phyloP scores from a whole-genome alignment of 202 grass and related monocot genomes.

The Setaria viridis region DNA sequence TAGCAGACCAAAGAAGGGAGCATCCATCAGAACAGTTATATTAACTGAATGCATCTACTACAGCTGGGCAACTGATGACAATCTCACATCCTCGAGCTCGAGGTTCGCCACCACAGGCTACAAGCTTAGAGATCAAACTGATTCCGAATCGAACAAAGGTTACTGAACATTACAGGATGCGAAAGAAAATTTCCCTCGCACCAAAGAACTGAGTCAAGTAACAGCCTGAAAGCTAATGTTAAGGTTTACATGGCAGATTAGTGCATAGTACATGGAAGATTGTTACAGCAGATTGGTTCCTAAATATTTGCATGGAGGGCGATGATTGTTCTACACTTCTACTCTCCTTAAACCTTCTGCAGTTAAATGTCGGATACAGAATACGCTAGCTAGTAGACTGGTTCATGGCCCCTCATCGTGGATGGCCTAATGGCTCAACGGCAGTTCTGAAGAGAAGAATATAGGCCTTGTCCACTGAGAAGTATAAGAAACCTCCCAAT shows the following conservation, averaged over 20 bases:
- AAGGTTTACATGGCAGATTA: constrained; percentile 38
- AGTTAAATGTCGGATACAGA: constrained; percentile 39
- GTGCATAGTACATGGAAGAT: constrained; percentile 36
- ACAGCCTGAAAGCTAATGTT: constrained; percentile 8
- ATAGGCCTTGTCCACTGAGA: constrained; percentile 97
- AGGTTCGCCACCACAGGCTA: not conserved
- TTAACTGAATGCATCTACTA: not conserved
- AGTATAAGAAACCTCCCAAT: constrained; percentile 88
- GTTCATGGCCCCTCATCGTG: constrained; percentile 25
- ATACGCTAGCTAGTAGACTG: constrained; percentile 27
- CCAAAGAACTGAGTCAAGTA: not conserved
- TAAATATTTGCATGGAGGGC: constrained; percentile 49
- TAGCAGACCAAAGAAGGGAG: not conserved
- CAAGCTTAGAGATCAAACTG: constrained; percentile 14
- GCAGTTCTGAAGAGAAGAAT: constrained; percentile 97
- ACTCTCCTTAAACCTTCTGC: constrained; percentile 45
- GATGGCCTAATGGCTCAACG: constrained; percentile 74
- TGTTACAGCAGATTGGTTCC: constrained; percentile 49
- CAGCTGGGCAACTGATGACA: not conserved
- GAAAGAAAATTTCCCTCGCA: not conserved
- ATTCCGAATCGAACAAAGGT: not conserved
- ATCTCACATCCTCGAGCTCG: not conserved
- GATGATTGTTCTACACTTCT: constrained; percentile 37
- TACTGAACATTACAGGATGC: not conserved
- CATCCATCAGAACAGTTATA: constrained; percentile 4